A percentile compares a stretch with the other conserved stretches of the same genome.
These are phyloP conservation scores for Pichia sp. DNA, from an alignment of 1,139 yeast species.

Conservation along the genomic window DNA sequence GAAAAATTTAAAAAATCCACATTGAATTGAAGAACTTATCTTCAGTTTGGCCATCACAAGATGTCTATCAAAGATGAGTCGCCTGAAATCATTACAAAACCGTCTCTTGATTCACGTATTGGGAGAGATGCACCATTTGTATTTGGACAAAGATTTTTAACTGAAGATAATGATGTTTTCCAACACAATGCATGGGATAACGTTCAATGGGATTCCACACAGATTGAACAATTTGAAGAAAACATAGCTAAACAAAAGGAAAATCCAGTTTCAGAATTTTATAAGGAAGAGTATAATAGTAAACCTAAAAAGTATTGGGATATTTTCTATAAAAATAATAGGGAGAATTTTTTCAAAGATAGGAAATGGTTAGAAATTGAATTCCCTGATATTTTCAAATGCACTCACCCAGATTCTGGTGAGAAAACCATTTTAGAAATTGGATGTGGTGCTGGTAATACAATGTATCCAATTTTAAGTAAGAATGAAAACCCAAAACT, in stretches of 20 bases:
- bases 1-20: not conserved
- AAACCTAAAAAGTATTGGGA: conserved; percentile 97
- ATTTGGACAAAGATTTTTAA: conserved; percentile 79
- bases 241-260: conserved; percentile 71
- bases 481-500: conserved; percentile 78
- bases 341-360: conserved; percentile 91
- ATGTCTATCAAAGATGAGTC: not conserved
- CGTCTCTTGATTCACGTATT: conserved; percentile 46
- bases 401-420: conserved; percentile 66
- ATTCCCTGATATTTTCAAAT: conserved; percentile 77
- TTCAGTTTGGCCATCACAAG: not conserved
- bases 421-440: conserved; percentile 75
- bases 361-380: conserved; percentile 94
- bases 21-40: no score
- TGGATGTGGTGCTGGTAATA: conserved; percentile 99
- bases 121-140: conserved; percentile 89
- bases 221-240: conserved; percentile 64
- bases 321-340: conserved; percentile 81
- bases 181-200: conserved; percentile 97
- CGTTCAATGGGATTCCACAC: conserved; percentile 96
- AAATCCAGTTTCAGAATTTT: conserved; percentile 79
- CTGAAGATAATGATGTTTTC: conserved; percentile 76
- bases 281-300: conserved; percentile 67
- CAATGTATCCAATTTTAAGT: conserved; percentile 79
- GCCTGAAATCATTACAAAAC: conserved; percentile 17